Evolutionary conservation across 805 yeast genomes (phyloP), one percentile per base, ranked within the genome.

Genomic region (Wickerhamiella galacta): DNA sequence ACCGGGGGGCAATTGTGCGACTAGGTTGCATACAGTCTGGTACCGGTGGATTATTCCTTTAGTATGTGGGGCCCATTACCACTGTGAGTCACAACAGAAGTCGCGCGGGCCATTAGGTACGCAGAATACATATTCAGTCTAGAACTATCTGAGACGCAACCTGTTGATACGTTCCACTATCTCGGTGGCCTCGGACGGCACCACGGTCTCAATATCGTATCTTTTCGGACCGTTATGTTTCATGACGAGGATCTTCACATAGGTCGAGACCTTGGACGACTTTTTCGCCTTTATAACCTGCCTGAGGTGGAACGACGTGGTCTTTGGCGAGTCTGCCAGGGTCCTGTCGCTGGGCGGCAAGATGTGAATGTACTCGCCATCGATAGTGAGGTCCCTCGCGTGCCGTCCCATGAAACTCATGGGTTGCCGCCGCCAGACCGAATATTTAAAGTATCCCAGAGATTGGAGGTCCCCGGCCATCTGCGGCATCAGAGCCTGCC

Each of bases 301-400:
- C 14, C 78, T 69, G 7, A 83, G 70, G 47, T 83, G 93, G 52
- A 87, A 81, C 0, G 92, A 76, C 11, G 83, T 72, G 0, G 94
- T 85, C 49, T 85, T 85, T 43, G 77, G 68, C 53, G 54, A 48
- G 34, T 77, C 90, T 45, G 77, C 70, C 68, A 81, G 70, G 43
- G 67, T 69, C 37, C 70, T 64, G 38, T 80, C 87, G 44, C 79
- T 82, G 6, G 83, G 75, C 0, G 95, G 95, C 46, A 81, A 70
- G 31, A 87, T 68, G 46, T 85, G 87, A 10, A 87, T 70, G 47
- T 82, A 83, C 45, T 82, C 93, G n/a, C 95, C 96, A 53, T 87
- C 96, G 24, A 87, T 70, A 1, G 90, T 83, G 20, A 87, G 60
- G 1, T 83, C 70, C 45, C 90, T 70, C 45, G 83, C 93, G 39